These are phyloP conservation scores for Phytophthora palmivora DNA, from an alignment of 352 stramenopile species.

Conservation along the genomic window DNA sequence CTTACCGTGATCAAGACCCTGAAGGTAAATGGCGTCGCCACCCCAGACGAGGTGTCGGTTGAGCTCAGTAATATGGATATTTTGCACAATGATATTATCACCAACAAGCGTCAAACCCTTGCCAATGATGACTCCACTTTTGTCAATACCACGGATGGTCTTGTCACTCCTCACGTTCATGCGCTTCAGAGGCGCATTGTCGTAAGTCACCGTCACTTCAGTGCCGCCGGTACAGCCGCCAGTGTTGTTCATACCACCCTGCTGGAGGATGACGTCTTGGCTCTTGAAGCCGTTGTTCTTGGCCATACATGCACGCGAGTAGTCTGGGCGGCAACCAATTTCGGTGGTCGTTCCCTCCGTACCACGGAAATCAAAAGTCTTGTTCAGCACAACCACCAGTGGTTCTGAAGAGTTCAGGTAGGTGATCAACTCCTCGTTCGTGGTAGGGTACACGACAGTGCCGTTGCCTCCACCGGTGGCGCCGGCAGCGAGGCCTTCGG, in stretches of 20 bases:
- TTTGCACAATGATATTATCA: constrained; percentile 59
- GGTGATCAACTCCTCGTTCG: constrained; percentile 32
- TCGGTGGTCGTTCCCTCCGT: constrained; percentile 47
- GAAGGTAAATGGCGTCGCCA: constrained; percentile 39
- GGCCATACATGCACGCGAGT: constrained; percentile 42
- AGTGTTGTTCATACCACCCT: constrained; percentile 47
- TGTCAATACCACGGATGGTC: constrained; percentile 49
- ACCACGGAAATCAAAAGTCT: constrained; percentile 48
- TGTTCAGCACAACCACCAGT: constrained; percentile 41
- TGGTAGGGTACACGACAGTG: constrained; percentile 35
- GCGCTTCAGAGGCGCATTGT: constrained; percentile 32
- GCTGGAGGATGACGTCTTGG: constrained; percentile 53
- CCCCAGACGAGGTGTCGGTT: constrained; percentile 56
- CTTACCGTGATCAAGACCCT: background rate
- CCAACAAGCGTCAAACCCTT: constrained; percentile 46
- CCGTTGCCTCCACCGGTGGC: constrained; percentile 39
- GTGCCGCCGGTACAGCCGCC: constrained; percentile 46
- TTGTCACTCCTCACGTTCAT: constrained; percentile 47
- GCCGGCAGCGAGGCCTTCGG: constrained; percentile 31
- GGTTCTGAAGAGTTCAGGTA: constrained; percentile 31
- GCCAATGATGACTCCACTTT: constrained; percentile 46
- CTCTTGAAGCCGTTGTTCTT: constrained; percentile 53
- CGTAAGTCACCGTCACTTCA: constrained; percentile 27
- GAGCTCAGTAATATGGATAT: constrained; percentile 59
- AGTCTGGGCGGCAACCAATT: constrained; percentile 37